phyloP scores from a whole-genome alignment of 495 filamentous ascomycete genomes.

The Penicillium paradoxum region DNA sequence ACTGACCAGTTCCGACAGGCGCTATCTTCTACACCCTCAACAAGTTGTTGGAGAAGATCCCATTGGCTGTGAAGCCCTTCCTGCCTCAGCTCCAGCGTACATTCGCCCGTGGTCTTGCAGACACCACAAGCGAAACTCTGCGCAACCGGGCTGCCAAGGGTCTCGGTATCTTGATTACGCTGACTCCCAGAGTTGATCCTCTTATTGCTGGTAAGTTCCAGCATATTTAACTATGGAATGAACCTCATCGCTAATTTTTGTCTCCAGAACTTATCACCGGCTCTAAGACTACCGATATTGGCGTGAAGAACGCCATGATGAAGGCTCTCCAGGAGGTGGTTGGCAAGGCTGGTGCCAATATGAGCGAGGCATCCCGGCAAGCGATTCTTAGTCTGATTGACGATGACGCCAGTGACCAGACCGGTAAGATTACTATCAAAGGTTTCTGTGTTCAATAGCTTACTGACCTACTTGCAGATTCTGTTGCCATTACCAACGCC shows the following conservation, averaged over 20 bases:
- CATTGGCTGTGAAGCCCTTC: slow-evolving; percentile 92
- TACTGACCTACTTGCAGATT: slow-evolving; percentile 33
- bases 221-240: background rate
- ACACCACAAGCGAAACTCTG: slow-evolving; percentile 84
- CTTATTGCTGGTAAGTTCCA: slow-evolving; percentile 54
- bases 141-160: slow-evolving; percentile 91
- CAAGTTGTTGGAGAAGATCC: slow-evolving; percentile 94
- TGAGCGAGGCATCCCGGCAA: slow-evolving; percentile 82
- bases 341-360: slow-evolving; percentile 87
- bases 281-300: slow-evolving; percentile 80
- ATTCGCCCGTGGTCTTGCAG: slow-evolving; percentile 91
- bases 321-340: slow-evolving; percentile 95
- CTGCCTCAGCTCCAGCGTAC: slow-evolving; percentile 93
- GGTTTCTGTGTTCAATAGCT: background rate
- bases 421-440: slow-evolving; percentile 39
- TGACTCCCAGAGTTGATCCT: slow-evolving; percentile 93
- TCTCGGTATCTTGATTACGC: slow-evolving; percentile 88
- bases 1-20: slow-evolving; percentile 37
- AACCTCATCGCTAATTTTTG: slow-evolving; percentile 2
- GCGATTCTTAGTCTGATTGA: slow-evolving; percentile 85
- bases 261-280: slow-evolving; percentile 80
- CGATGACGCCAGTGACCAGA: slow-evolving; percentile 67
- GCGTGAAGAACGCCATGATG: slow-evolving; percentile 93
- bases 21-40: slow-evolving; percentile 93
- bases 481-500: slow-evolving; percentile 82